Percentiles rank a stretch among this genome's conserved stretches.
phyloP scores from a whole-genome alignment of 768 basidiomycete species.

The Pulveroboletus sp. region DNA sequence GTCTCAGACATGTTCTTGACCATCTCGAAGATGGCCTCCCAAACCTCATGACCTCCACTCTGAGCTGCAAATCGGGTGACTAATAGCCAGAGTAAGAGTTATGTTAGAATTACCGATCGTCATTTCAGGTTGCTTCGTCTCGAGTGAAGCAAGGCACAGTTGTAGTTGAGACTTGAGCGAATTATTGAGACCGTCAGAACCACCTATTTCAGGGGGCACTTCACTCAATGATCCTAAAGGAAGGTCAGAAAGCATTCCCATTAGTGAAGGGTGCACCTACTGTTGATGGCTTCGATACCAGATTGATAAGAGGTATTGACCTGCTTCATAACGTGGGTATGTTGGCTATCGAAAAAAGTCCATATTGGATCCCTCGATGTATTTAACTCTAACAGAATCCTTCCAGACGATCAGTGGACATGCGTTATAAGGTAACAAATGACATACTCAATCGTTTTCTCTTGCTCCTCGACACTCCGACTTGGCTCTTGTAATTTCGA shows the following conservation, averaged over 20 bases:
- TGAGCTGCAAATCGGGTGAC: constrained; percentile 43
- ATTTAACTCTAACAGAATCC: constrained; percentile 85
- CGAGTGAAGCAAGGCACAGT: constrained; percentile 53
- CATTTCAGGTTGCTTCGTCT: constrained; percentile 57
- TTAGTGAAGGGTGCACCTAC: constrained; percentile 29
- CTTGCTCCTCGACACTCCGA: constrained; percentile 86
- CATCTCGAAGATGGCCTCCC: constrained; percentile 75
- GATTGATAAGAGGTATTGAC: constrained; percentile 62
- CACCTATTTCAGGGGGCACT: constrained; percentile 31
- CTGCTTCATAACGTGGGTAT: constrained; percentile 75
- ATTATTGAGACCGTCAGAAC: constrained; percentile 37
- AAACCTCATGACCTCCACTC: constrained; percentile 68
- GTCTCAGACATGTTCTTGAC: constrained; percentile 86
- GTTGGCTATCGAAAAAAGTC: constrained; percentile 94
- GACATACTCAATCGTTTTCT: constrained; percentile 91
- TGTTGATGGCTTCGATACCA: constrained; percentile 45
- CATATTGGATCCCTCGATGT: constrained; percentile 87
- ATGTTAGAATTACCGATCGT: constrained; percentile 45
- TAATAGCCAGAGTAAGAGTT: background rate
- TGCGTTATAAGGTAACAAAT: background rate
- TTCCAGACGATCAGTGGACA: constrained; percentile 30
- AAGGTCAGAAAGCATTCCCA: constrained; percentile 1
- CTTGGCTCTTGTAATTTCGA: constrained; percentile 77
- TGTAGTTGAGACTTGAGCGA: constrained; percentile 56
- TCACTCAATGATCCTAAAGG: constrained; percentile 45